Conservation (phyloP, 1,139 yeast genomes). For the Magnusiomyces starmeri region DNA sequence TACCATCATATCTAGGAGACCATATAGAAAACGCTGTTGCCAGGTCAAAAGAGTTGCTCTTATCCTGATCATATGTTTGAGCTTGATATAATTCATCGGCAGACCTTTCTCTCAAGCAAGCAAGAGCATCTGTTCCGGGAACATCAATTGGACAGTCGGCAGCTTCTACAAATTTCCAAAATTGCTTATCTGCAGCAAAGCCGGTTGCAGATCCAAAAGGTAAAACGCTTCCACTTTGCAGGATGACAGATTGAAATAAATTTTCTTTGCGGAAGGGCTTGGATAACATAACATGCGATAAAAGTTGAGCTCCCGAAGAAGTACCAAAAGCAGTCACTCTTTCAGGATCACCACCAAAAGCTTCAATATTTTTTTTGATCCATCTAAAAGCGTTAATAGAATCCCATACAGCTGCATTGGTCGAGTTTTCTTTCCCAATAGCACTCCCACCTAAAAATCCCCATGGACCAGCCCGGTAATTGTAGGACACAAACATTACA, state of each 20-base stretch:
- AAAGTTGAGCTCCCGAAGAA: constrained; percentile 35
- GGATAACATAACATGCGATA: constrained; percentile 27
- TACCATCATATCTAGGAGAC: constrained; percentile 21
- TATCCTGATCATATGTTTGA: constrained; percentile 14
- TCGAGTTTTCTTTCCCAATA: constrained; percentile 19
- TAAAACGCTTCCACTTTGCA: constrained; percentile 15
- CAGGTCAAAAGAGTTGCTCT: constrained; percentile 16
- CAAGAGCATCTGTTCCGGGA: constrained; percentile 14
- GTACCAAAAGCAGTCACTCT: constrained; percentile 36
- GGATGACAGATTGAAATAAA: constrained; percentile 29
- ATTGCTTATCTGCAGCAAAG: constrained; percentile 18
- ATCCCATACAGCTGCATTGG: constrained; percentile 33
- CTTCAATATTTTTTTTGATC: constrained; percentile 32
- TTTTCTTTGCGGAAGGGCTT: constrained; percentile 20
- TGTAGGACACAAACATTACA: constrained; percentile 19
- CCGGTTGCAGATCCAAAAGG: constrained; percentile 13
- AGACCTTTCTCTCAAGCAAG: constrained; percentile 18
- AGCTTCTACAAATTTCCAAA: constrained; percentile 13
- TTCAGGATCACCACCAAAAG: constrained; percentile 37
- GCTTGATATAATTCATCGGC: constrained; percentile 16
- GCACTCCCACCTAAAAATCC: constrained; percentile 29
- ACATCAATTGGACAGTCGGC: constrained; percentile 17
- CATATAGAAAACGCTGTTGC: constrained; percentile 15
- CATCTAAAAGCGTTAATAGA: constrained; percentile 35
- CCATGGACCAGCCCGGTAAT: constrained; percentile 29